Evolutionary conservation across 1,284 basidiomycete genomes (phyloP), one percentile per base, ranked within the genome.

Genomic region (Leccinum huronense): DNA sequence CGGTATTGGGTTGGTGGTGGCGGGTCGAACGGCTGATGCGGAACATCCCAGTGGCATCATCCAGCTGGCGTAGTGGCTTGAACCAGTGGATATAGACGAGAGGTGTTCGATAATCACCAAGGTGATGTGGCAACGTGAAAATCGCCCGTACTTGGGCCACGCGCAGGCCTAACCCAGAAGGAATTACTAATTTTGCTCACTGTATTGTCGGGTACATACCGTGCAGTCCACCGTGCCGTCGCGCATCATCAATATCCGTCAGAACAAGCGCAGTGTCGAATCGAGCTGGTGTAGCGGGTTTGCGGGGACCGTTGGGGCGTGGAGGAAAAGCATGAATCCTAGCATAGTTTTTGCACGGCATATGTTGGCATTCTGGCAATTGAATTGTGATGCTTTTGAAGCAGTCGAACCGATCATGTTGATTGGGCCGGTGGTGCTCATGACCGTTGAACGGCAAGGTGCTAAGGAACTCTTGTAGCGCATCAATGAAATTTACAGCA

Each of bases 61-160:
- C 64, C 33, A 58, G 2, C 11, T 53, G n/a, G 9, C 6, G 9
- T 1, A 68, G 45, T 5, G 45, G 58, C 23, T 58, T 53, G 48
- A 68, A 68, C 67, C 66, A 68, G n/a, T 68, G 34, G 5, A 68
- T 9, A 16, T 65, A 68, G 0, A 1, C 61, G 1, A 68, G 40
- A 0, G 58, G 63, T 13, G 59, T 7, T 9, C 40, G 48, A 53
- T 54, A 53, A 23, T 54, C 14, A 0, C 64, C 40, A 1, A 62
- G 59, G 9, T 68, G 61, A 2, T 56, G 42, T 5, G 66, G 67
- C 3, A 67, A 42, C 33, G 14, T 67, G 58, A 68, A 68, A 13
- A 68, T 63, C 5, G 33, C 64, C 5, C 42, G 34, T 1, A 68
- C 38, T 31, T 68, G 30, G 10, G 67, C 54, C 2, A 68, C 36